phyloP scores from a whole-genome alignment of 257 asterid genomes.

The Rhazya stricta region DNA sequence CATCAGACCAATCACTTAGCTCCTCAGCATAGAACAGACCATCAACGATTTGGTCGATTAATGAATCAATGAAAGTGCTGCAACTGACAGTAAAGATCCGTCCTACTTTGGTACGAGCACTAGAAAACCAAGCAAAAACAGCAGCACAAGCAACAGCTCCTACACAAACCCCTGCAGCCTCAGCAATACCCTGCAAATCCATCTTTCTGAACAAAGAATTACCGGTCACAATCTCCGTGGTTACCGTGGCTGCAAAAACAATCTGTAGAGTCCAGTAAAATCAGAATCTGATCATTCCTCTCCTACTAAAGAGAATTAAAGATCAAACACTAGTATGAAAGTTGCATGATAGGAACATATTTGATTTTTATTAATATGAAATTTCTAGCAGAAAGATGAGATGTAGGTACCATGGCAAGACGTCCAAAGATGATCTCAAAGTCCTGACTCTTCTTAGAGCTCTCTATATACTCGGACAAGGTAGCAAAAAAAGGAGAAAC shows the following conservation, averaged over 20 bases:
- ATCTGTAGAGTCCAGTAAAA: constrained; percentile 30
- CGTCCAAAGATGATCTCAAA: constrained; percentile 89
- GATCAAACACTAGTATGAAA: too few species aligned
- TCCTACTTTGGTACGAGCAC: constrained; percentile 68
- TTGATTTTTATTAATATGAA: too few species aligned
- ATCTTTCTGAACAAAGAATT: constrained; percentile 65
- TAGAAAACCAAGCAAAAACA: constrained; percentile 65
- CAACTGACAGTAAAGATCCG: constrained; percentile 54
- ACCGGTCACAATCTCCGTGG: constrained; percentile 66
- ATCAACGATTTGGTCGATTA: constrained; percentile 69
- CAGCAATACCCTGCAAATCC: constrained; percentile 65
- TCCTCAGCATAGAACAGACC: constrained; percentile 79
- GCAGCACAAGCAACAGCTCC: constrained; percentile 75
- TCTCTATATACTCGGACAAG: constrained; percentile 67
- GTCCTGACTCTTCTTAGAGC: constrained; percentile 69
- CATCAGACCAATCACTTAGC: constrained; percentile 43
- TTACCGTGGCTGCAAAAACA: constrained; percentile 74
- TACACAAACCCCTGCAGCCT: constrained; percentile 54
- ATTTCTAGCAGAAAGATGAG: neutral
- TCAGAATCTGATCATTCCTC: neutral
- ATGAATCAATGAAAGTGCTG: constrained; percentile 68
- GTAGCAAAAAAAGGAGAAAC: constrained; percentile 58
- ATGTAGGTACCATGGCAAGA: constrained; percentile 75
- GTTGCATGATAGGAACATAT: too few species aligned
- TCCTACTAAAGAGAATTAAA: neutral